Evolutionary conservation across 106 monocot genomes (phyloP), one percentile per base, ranked within the genome.

Genomic region (Acanthochlamys bracteata): DNA sequence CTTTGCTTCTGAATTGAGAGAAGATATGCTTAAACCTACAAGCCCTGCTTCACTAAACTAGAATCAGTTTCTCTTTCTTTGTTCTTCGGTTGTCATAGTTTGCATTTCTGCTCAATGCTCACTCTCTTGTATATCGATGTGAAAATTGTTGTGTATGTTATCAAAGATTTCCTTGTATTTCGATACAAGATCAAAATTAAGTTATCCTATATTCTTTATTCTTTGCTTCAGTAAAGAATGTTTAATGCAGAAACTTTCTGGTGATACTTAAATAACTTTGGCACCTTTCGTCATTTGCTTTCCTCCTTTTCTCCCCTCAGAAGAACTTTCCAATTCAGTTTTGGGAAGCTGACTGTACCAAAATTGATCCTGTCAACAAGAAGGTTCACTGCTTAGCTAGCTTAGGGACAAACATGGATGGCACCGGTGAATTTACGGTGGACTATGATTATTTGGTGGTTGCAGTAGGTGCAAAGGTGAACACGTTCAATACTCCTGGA

Each of bases 401-500:
- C 55, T 49, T 70, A 21, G 86, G 75, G 21, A 79, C 86, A 20
- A 83, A 83, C 57, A 41, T 79, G 25, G 72, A 85, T 11, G 83
- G 86, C 8, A 77, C 59, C 68, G 76, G 83, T 49, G 86, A 87
- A 41, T 87, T 86, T 76, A 16, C 63, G 17, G 66, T 86, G 13
- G 74, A 82, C 43, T 86, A 86, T 79, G 86, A 86, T 24, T 86
- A 82, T 40, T 60, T 86, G 64, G 74, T 82, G 11, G 56, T 86
- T 33, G 70, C 82, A 52, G 56, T 83, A 49, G 86, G 86, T 16
- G 86, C 82, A 23, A 73, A 69, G 42, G 67, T 67, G 14, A 87
- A 80, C 63, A 87, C 86, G 49, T 83, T 87, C 43, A 83, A 77
- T 60, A 87, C 83, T 7, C 86, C 86, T 70, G 86, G 86, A 71